These are phyloP conservation scores for Zangia roseola DNA, from an alignment of 768 basidiomycete species.

Conservation along the genomic window DNA sequence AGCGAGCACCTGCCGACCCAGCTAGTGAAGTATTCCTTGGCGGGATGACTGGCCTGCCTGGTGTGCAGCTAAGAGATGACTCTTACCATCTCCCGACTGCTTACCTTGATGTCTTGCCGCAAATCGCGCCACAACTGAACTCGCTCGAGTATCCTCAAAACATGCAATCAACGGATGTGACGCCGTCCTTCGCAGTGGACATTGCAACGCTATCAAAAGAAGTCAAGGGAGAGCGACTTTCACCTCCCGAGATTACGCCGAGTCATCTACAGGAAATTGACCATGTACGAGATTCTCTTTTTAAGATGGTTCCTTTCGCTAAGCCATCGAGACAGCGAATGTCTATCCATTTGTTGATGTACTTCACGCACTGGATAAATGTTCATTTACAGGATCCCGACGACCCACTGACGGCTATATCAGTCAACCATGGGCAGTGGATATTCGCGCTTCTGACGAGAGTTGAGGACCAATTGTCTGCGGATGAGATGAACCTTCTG, in stretches of 20 bases:
- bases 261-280: slow-evolving; percentile 57
- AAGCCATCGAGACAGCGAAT: slow-evolving; percentile 45
- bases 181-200: not conserved
- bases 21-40: not conserved
- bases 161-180: not conserved
- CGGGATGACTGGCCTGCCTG: not conserved
- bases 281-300: slow-evolving; percentile 47
- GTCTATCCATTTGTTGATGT: slow-evolving; percentile 77
- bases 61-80: slow-evolving; percentile 1
- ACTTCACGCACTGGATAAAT: slow-evolving; percentile 81
- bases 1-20: slow-evolving; percentile 40
- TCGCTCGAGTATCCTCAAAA: not conserved
- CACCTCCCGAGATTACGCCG: slow-evolving; percentile 59
- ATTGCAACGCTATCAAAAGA: not conserved
- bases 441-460: slow-evolving; percentile 72
- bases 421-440: slow-evolving; percentile 69
- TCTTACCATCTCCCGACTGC: not conserved
- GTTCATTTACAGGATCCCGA: slow-evolving; percentile 47
- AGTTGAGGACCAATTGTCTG: slow-evolving; percentile 65
- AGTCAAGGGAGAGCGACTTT: slow-evolving; percentile 12
- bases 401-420: slow-evolving; percentile 40
- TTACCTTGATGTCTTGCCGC: not conserved
- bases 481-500: slow-evolving; percentile 75
- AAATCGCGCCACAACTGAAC: not conserved
- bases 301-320: slow-evolving; percentile 1